Conservation (phyloP, 805 yeast species). For the Candida palmyrensis region DNA sequence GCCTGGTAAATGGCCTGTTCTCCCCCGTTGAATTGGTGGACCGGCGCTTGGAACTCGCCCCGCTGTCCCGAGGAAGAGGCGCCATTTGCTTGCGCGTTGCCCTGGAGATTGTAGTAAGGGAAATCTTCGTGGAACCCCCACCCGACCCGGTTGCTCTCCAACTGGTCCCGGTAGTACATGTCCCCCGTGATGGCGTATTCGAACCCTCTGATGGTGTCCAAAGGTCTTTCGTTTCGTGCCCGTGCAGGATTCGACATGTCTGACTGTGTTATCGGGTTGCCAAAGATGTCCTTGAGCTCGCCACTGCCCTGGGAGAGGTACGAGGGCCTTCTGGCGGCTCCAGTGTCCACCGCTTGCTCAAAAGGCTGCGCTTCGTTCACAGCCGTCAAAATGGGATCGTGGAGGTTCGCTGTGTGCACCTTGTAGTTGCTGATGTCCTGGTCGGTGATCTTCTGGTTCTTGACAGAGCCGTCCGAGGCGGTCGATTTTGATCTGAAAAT, state of each 20-base stretch:
- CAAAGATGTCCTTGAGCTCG: conserved; percentile 77
- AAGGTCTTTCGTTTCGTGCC: conserved; percentile 89
- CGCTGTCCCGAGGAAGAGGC: conserved; percentile 20
- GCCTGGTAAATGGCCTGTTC: conserved; percentile 47
- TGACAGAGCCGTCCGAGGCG: conserved; percentile 1
- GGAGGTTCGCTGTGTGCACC: conserved; percentile 62
- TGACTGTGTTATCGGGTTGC: conserved; percentile 68
- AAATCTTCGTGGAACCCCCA: conserved; percentile 84
- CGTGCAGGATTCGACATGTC: conserved; percentile 94
- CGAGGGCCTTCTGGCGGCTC: conserved; percentile 34
- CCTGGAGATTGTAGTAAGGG: conserved; percentile 42
- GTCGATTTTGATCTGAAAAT: conserved; percentile 26
- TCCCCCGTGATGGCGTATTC: conserved; percentile 96
- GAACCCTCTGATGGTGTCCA: conserved; percentile 91
- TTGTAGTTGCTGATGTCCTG: conserved; percentile 42
- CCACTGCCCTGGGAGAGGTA: conserved; percentile 44
- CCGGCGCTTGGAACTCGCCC: conserved; percentile 10
- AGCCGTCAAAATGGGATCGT: conserved; percentile 90
- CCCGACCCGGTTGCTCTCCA: conserved; percentile 75
- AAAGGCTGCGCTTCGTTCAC: conserved; percentile 96
- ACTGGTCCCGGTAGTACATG: conserved; percentile 65
- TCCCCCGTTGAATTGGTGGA: conserved; percentile 36
- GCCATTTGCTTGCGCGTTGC: conserved; percentile 21
- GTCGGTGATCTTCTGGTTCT: conserved; percentile 20
- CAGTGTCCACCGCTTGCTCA: conserved; percentile 47